A percentile compares a stretch with the other conserved stretches of the same genome.
Conservation (phyloP, 306 rosid genomes). For the Citrullus amarus region DNA sequence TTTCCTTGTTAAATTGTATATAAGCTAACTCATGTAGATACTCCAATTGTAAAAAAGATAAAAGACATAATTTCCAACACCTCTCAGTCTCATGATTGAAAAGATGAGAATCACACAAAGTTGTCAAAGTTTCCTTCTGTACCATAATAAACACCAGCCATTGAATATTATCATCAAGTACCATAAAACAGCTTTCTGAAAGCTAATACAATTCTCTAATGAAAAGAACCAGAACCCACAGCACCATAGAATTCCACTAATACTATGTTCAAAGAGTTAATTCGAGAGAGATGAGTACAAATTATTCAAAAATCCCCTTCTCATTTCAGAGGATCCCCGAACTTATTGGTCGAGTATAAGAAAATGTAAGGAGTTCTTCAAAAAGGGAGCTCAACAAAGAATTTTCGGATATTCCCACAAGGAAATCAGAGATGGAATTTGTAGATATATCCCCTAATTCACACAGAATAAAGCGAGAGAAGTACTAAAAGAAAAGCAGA, state of each 20-base stretch:
- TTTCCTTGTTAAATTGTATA: not conserved
- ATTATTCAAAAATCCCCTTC: not conserved
- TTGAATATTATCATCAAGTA: not conserved
- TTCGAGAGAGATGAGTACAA: not conserved
- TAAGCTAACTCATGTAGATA: not conserved
- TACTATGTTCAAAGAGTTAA: not conserved
- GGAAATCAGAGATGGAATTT: not conserved
- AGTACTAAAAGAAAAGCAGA: not conserved
- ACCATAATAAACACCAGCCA: not conserved
- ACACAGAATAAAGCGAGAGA: not conserved
- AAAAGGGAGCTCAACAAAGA: not conserved
- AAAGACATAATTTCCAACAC: not conserved
- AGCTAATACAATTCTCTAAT: not conserved
- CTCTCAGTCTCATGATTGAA: not conserved
- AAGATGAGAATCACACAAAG: not conserved
- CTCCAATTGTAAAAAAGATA: not conserved
- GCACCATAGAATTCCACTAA: not conserved
- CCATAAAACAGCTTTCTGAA: not conserved
- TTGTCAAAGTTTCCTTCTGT: not conserved
- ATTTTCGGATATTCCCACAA: not conserved
- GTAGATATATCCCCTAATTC: not conserved
- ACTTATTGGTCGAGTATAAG: not conserved
- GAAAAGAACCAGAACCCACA: not conserved
- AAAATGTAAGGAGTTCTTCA: not conserved
- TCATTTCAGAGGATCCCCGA: not conserved